A percentile compares a stretch with the other conserved stretches of the same genome.
Evolutionary conservation across 1,284 basidiomycete genomes (phyloP).

Genomic region (Austropuccinia psidii): DNA sequence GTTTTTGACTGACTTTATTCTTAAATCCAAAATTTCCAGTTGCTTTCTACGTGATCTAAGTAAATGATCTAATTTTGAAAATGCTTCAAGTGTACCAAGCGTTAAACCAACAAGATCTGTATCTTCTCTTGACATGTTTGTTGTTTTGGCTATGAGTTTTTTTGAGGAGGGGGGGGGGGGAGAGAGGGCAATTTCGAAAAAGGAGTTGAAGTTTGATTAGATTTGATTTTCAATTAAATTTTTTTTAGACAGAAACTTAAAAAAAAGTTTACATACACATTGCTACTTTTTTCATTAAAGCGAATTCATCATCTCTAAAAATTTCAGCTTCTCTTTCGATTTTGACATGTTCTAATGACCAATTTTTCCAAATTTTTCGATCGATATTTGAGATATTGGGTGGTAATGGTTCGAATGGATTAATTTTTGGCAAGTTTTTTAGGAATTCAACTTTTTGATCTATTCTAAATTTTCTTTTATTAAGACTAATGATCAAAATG

Average conservation of each 20-base stretch:
- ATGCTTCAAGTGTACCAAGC: slow-evolving; percentile 32
- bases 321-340: slow-evolving; percentile 33
- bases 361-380: slow-evolving; percentile 22
- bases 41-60: slow-evolving; percentile 34
- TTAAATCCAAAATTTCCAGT: slow-evolving; percentile 26
- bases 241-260: neutral
- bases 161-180: neutral
- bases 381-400: slow-evolving; percentile 10
- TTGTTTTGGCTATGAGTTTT: slow-evolving; percentile 25
- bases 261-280: slow-evolving; percentile 26
- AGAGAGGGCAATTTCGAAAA: neutral
- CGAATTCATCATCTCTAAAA: slow-evolving; percentile 35
- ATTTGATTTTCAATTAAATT: no score
- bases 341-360: slow-evolving; percentile 31
- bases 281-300: slow-evolving; percentile 35
- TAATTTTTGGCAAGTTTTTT: slow-evolving; percentile 23
- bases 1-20: slow-evolving; percentile 8
- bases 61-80: slow-evolving; percentile 33
- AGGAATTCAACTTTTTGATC: slow-evolving; percentile 30
- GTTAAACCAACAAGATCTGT: slow-evolving; percentile 35
- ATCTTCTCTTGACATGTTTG: slow-evolving; percentile 36
- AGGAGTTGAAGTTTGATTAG: no score
- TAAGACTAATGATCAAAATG: no score
- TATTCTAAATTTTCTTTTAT: slow-evolving; percentile 26
- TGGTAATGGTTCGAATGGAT: slow-evolving; percentile 31